Evolutionary conservation across 352 stramenopile species (phyloP).

Genomic region (Pythium plurisporium): DNA sequence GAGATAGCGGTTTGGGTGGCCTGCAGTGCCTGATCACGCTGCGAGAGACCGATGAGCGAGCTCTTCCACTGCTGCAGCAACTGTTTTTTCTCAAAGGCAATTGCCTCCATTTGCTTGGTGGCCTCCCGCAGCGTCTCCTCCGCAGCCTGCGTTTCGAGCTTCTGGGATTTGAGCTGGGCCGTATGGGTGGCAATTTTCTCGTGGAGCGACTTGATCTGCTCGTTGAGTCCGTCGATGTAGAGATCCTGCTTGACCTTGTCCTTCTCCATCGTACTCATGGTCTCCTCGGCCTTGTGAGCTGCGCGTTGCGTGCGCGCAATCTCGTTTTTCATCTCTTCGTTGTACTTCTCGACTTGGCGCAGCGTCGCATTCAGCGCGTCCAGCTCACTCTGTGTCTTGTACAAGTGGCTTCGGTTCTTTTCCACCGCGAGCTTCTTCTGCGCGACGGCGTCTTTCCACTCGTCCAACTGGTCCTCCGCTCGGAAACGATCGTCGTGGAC

Average conservation of each 20-base stretch:
- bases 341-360: conserved; percentile 91
- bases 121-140: conserved; percentile 88
- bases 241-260: conserved; percentile 92
- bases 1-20: conserved; percentile 86
- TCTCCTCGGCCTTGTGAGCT: conserved; percentile 93
- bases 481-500: conserved; percentile 64
- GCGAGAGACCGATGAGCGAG: conserved; percentile 87
- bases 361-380: conserved; percentile 83
- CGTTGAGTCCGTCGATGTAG: conserved; percentile 92
- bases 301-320: conserved; percentile 89
- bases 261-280: conserved; percentile 91
- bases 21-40: conserved; percentile 90
- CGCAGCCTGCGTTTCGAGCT: conserved; percentile 80
- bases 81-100: conserved; percentile 95
- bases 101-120: conserved; percentile 86
- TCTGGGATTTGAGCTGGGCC: conserved; percentile 82
- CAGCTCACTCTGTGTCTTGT: conserved; percentile 86
- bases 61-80: conserved; percentile 95
- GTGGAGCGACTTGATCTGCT: conserved; percentile 85
- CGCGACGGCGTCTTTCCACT: conserved; percentile 53
- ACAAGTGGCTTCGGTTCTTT: conserved; percentile 53
- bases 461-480: conserved; percentile 68
- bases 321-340: conserved; percentile 93
- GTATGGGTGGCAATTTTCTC: conserved; percentile 81
- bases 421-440: conserved; percentile 66